A percentile compares a stretch with the other conserved stretches of the same genome.
phyloP scores from a whole-genome alignment of 139 green algal species.

The Edaphochlamys debaryana region DNA sequence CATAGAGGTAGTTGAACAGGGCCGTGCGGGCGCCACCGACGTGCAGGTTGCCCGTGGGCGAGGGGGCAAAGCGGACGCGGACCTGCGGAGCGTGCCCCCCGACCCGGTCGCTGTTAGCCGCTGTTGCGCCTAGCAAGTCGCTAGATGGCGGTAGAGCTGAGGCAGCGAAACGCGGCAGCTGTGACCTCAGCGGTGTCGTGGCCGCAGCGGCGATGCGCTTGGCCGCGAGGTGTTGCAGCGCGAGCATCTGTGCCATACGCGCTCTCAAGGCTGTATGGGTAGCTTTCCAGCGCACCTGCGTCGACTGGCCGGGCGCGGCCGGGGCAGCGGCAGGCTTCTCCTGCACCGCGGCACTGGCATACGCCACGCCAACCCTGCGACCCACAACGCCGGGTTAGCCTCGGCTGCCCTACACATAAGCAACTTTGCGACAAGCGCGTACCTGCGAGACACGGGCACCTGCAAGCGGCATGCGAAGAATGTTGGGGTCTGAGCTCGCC shows the following conservation, averaged over 20 bases:
- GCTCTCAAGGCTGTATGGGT: neutral
- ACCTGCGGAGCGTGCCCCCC: too few species aligned
- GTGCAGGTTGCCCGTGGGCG: slow-evolving; percentile 98
- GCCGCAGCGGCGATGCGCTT: too few species aligned
- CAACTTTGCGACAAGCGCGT: neutral
- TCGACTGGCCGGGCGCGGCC: neutral
- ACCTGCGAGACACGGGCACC: slow-evolving; percentile 7
- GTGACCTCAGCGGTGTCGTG: neutral
- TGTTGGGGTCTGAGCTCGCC: neutral
- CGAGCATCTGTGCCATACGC: neutral
- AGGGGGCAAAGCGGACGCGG: slow-evolving; percentile 96
- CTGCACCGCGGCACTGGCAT: slow-evolving; percentile 19
- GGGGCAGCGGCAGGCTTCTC: neutral
- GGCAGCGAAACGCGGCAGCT: neutral
- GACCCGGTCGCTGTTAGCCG: too few species aligned
- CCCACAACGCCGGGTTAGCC: neutral
- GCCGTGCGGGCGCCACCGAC: slow-evolving; percentile 96
- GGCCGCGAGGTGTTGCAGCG: too few species aligned
- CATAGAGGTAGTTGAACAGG: slow-evolving; percentile 99
- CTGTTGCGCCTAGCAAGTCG: too few species aligned
- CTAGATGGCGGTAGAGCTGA: too few species aligned
- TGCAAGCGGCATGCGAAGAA: neutral
- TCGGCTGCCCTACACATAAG: neutral
- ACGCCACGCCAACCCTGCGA: neutral
- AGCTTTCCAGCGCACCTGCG: neutral